These are phyloP conservation scores for Colletotrichum lentis DNA, from an alignment of 2,329 filamentous ascomycete species.

Conservation along the genomic window DNA sequence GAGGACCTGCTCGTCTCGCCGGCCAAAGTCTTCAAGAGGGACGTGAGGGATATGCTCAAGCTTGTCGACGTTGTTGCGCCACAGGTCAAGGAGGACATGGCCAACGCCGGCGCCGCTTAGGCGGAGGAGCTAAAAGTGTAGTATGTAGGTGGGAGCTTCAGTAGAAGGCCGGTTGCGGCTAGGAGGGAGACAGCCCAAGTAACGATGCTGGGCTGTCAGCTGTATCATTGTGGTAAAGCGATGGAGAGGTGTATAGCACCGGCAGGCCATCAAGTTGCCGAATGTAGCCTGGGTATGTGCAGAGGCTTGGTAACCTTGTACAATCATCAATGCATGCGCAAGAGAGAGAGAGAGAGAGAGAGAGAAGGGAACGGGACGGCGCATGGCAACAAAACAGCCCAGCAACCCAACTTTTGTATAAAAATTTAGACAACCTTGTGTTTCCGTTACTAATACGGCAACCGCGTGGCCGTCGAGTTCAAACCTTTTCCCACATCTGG, in stretches of 20 bases:
- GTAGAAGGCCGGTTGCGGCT: conserved; percentile 27
- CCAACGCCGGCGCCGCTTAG: conserved; percentile 17
- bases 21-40: conserved; percentile 56
- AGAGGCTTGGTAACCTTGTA: conserved; percentile 42
- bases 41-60: conserved; percentile 48
- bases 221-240: background rate
- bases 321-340: conserved; percentile 30
- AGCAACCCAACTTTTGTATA: background rate
- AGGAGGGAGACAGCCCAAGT: conserved; percentile 1
- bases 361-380: background rate
- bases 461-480: background rate
- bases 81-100: conserved; percentile 40
- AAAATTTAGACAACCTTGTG: background rate
- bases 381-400: background rate
- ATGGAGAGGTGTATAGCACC: conserved; percentile 2
- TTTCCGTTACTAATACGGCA: background rate
- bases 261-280: conserved; percentile 1
- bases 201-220: background rate
- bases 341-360: conserved; percentile 9
- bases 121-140: conserved; percentile 36
- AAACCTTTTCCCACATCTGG: conserved; percentile 73
- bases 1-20: conserved; percentile 50
- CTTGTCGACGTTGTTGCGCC: conserved; percentile 47
- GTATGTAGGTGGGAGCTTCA: background rate
- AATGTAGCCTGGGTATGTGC: background rate